Evolutionary conservation across 805 yeast genomes (phyloP).

Genomic region (Sungouiella thailandica): DNA sequence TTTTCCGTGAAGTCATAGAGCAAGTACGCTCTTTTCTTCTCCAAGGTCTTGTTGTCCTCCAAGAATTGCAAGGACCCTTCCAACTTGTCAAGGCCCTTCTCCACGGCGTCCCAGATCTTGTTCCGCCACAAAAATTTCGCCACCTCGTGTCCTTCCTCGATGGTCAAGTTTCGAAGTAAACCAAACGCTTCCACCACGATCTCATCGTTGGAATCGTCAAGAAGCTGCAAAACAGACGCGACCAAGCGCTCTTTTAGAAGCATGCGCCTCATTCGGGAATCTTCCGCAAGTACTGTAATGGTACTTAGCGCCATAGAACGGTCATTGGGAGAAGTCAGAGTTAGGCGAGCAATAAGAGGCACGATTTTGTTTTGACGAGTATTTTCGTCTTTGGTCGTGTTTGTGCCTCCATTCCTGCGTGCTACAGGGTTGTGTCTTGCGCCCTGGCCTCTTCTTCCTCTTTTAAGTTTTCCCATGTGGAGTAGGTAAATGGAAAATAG

Average conservation of each 20-base stretch:
- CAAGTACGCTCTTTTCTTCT: constrained; percentile 27
- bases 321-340: constrained; percentile 63
- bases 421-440: constrained; percentile 34
- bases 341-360: constrained; percentile 64
- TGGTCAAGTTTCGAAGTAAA: constrained; percentile 67
- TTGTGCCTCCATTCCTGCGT: constrained; percentile 16
- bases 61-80: constrained; percentile 43
- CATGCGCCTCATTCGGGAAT: constrained; percentile 53
- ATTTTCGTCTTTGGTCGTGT: constrained; percentile 39
- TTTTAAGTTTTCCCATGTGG: constrained; percentile 71
- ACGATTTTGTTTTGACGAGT: constrained; percentile 52
- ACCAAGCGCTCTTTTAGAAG: constrained; percentile 71
- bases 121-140: constrained; percentile 73
- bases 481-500: too few species aligned
- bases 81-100: constrained; percentile 47
- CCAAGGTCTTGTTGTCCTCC: constrained; percentile 18
- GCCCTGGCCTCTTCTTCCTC: constrained; percentile 39
- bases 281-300: constrained; percentile 67
- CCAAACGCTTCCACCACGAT: constrained; percentile 80
- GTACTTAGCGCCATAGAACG: constrained; percentile 73
- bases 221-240: constrained; percentile 53
- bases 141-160: constrained; percentile 86
- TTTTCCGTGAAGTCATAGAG: constrained; percentile 70
- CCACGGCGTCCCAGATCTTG: constrained; percentile 64
- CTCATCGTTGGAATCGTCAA: constrained; percentile 67